Base-by-base conservation (phyloP, 2,329 filamentous ascomycete species). In the Nectriaceae sp. region DNA sequence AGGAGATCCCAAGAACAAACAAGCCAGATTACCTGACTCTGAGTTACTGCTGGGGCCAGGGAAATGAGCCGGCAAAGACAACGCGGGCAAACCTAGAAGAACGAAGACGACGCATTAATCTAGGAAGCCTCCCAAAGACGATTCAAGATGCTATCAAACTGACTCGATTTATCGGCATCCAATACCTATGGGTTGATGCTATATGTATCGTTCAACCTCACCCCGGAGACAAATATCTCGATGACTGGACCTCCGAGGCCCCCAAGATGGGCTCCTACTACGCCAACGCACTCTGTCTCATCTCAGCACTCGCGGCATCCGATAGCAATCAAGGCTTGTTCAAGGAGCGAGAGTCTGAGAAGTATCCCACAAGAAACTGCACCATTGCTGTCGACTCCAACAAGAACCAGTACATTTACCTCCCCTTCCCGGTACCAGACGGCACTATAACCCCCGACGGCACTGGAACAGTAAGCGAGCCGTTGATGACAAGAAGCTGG, bases 401-500 rank as follows among this genome's bases (percentile, higher is more conserved):
- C n/a, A 18, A 24, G 13, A 24, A 38, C 24, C 6, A 6, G 24
- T 29, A 29, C 24, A 6, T 6, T 29, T 13, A 29, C 24, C 24
- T 6, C 6, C 24, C 6, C 6, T 13, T 6, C 13, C 24, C 24
- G 6, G n/a, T n/a, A n/a, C n/a, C n/a, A n/a, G n/a, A n/a, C n/a
- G n/a, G n/a, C n/a, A n/a, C n/a, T n/a, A n/a, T n/a, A n/a, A n/a
- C n/a, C n/a, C n/a, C n/a, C n/a, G n/a, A n/a, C n/a, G n/a, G n/a
- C n/a, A n/a, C n/a, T n/a, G n/a, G n/a, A n/a, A n/a, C n/a, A n/a
- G n/a, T n/a, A n/a, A n/a, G n/a, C n/a, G n/a, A n/a, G n/a, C 24
- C 24, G 6, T 6, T 29, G 13, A 6, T 29, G 83, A 71, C 15
- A 3, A 19, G 39, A 10, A 29, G 36, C 4, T 46, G 39, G 44